Evolutionary conservation across 2,329 filamentous ascomycete species (phyloP).

Genomic region (Leptographium galeiforme): DNA sequence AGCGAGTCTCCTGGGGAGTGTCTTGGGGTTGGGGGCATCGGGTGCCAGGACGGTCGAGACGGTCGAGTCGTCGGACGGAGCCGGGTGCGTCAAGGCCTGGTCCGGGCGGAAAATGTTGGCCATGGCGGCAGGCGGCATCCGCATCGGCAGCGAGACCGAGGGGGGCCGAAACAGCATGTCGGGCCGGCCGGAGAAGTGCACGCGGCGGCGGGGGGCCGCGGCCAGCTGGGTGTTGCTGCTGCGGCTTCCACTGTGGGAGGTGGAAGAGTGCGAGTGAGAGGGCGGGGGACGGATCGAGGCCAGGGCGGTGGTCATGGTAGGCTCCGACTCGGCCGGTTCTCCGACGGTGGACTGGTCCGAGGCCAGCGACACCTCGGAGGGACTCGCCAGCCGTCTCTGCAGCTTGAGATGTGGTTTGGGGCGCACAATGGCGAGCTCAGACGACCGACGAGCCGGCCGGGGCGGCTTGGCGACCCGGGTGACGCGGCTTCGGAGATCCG

Average conservation of each 20-base stretch:
- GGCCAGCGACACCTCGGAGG: slow-evolving; percentile 3
- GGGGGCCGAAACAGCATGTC: not conserved
- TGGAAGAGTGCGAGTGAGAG: not conserved
- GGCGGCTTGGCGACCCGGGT: not conserved
- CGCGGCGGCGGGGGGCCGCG: not conserved
- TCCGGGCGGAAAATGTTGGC: not conserved
- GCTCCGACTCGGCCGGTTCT: not conserved
- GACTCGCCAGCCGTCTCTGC: not conserved
- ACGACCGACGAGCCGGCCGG: not conserved
- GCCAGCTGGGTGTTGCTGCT: not conserved
- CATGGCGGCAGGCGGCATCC: no score
- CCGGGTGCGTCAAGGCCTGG: not conserved
- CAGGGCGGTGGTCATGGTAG: no score
- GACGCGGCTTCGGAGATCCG: not conserved
- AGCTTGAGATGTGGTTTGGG: not conserved
- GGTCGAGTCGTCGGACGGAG: not conserved
- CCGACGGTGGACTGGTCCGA: slow-evolving; percentile 5
- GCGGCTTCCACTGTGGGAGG: no score
- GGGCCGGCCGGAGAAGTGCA: not conserved
- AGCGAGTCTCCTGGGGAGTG: not conserved
- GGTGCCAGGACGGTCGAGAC: not conserved
- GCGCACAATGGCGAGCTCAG: not conserved
- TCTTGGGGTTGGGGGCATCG: not conserved
- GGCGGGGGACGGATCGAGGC: no score
- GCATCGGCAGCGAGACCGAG: no score